Evolutionary conservation across 345 rosid species (phyloP), one percentile per base, ranked within the genome.

Genomic region (Mangifera indica): DNA sequence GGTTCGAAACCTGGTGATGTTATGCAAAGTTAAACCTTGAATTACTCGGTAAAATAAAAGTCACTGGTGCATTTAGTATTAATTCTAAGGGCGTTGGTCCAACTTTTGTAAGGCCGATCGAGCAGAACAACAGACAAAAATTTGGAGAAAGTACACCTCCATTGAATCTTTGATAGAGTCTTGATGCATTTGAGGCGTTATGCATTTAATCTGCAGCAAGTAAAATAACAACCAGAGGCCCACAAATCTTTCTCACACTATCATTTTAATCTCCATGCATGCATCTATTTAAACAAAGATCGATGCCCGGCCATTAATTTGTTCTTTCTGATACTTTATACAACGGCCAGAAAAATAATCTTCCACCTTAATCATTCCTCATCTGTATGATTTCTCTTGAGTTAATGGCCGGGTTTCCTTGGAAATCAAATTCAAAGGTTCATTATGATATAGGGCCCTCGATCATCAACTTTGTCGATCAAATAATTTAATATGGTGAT

Each of bases 391-490:
- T 49, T 1, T 54, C 10, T n/a, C n/a, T 54, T 6, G 22, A 18
- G 7, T 1, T 12, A 17, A 53, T n/a, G 0, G 3, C 2, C 9
- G 1, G 2, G 9, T 18, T 53, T 8, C 3, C 22, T 7, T 20
- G 3, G 24, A 18, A 44, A 44, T 14, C 7, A 20, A 56, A 7
- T 69, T 65, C 74, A 46, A 76, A 70, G 22, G 20, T 76, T 64
- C 29, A 77, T 77, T 12, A 67, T 72, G 46, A 61, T 22, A 8
- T n/a, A 25, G 40, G 63, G 53, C 40, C 63, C 72, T 44, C 67
- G 44, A 48, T 32, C n/a, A 54, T 69, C n/a, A 18, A 56, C 60
- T 62, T 53, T 63, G 9, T 56, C 59, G 52, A 72, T 60, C 58
- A 26, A 71, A 52, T 6, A 40, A 70, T 40, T 25, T 62, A n/a